These are phyloP conservation scores for Phytophthora colocasiae DNA, from an alignment of 352 stramenopile genomes.

Conservation along the genomic window DNA sequence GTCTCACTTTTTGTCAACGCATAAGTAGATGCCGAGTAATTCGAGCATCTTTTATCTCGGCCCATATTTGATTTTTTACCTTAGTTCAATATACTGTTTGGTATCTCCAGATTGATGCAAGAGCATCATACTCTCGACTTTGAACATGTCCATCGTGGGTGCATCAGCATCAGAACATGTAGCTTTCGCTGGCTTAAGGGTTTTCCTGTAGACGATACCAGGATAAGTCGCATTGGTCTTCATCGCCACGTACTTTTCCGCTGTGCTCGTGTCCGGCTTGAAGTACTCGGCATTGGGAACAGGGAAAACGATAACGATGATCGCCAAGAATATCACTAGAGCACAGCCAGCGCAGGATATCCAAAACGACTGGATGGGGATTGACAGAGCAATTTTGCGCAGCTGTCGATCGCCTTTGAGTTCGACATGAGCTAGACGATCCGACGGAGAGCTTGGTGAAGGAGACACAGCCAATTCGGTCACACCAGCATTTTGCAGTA, in stretches of 20 bases:
- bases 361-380: constrained; percentile 40
- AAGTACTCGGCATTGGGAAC: constrained; percentile 38
- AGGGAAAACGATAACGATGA: constrained; percentile 36
- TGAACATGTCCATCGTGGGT: constrained; percentile 20
- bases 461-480: constrained; percentile 25
- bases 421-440: constrained; percentile 34
- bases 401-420: constrained; percentile 48
- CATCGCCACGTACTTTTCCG: constrained; percentile 37
- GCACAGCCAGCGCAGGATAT: constrained; percentile 37
- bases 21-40: too few relatives aligned
- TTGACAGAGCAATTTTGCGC: constrained; percentile 36
- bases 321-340: constrained; percentile 28
- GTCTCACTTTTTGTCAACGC: too few relatives aligned
- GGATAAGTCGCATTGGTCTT: constrained; percentile 32
- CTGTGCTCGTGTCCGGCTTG: constrained; percentile 26
- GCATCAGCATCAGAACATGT: not conserved
- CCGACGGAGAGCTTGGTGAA: constrained; percentile 13
- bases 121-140: constrained; percentile 30
- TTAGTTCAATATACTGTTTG: constrained; percentile 22
- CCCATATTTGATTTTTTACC: too few relatives aligned
- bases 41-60: too few relatives aligned
- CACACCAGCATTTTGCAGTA: constrained; percentile 46
- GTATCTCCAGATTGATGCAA: constrained; percentile 5
- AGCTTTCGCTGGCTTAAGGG: constrained; percentile 10
- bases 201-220: constrained; percentile 38